These are phyloP conservation scores for Scleroderma bovista DNA, from an alignment of 768 basidiomycete species.

Conservation along the genomic window DNA sequence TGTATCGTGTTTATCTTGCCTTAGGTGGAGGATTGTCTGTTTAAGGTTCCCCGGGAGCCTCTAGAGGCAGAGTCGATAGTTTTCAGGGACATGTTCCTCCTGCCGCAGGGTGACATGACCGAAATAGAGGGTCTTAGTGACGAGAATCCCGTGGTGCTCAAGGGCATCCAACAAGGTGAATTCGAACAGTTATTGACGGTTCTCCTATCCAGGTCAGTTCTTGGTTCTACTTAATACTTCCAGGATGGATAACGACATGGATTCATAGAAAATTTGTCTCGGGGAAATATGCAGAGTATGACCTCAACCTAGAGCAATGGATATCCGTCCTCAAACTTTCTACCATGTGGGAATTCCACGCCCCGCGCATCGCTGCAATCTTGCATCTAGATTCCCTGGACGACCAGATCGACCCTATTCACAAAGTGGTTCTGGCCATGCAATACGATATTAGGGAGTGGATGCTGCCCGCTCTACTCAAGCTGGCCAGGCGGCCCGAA, in stretches of 20 bases:
- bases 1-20: background rate
- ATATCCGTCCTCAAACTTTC: background rate
- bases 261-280: background rate
- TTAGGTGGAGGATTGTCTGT: conserved; percentile 19
- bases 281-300: background rate
- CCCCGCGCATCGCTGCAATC: background rate
- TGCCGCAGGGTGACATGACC: conserved; percentile 6
- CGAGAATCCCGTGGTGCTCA: conserved; percentile 11
- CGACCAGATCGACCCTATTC: background rate
- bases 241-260: too few species aligned
- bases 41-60: conserved; percentile 12
- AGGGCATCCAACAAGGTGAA: conserved; percentile 11
- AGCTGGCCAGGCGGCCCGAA: background rate
- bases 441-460: background rate
- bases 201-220: conserved; percentile 10
- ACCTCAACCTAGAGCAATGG: background rate
- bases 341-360: background rate
- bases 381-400: background rate
- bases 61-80: conserved; percentile 14
- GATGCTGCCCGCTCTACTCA: background rate
- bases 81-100: conserved; percentile 15
- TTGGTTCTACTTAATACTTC: background rate
- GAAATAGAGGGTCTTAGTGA: conserved; percentile 10
- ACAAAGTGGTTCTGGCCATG: background rate
- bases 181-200: conserved; percentile 13